Evolutionary conservation across 257 asterid genomes (phyloP).

Genomic region (Penstemon newberryi): DNA sequence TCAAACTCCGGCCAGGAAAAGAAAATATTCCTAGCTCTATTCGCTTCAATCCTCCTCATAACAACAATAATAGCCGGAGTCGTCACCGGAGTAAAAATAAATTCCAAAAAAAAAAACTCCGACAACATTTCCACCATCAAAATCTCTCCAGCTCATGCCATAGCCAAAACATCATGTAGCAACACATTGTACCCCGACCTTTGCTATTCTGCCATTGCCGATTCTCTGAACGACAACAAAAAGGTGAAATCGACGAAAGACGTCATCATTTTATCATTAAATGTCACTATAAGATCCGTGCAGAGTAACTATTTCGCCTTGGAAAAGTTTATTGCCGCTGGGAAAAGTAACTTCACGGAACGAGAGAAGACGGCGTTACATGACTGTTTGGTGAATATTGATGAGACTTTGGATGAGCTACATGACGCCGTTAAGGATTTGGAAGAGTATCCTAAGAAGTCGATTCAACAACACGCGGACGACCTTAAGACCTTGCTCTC

Average conservation of each 20-base stretch:
- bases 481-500: conserved; percentile 73
- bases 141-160: conserved; percentile 41
- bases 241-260: conserved; percentile 45
- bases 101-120: conserved; percentile 23
- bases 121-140: conserved; percentile 15
- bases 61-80: conserved; percentile 28
- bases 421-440: conserved; percentile 47
- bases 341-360: conserved; percentile 32
- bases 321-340: conserved; percentile 32
- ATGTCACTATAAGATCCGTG: conserved; percentile 43
- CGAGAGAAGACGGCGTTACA: conserved; percentile 62
- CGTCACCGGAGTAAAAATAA: conserved; percentile 26
- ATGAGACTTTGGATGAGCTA: conserved; percentile 71
- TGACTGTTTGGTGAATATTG: conserved; percentile 66
- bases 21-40: conserved; percentile 29
- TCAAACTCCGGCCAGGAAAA: conserved; percentile 33
- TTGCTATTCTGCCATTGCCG: conserved; percentile 56
- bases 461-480: conserved; percentile 59
- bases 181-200: conserved; percentile 58
- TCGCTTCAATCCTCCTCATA: conserved; percentile 35
- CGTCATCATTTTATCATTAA: conserved; percentile 49
- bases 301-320: conserved; percentile 39
- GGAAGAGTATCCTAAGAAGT: conserved; percentile 55
- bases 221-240: conserved; percentile 28
- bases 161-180: conserved; percentile 46